phyloP scores from a whole-genome alignment of 2,329 filamentous ascomycete genomes.

The Mollisia scopiformis region DNA sequence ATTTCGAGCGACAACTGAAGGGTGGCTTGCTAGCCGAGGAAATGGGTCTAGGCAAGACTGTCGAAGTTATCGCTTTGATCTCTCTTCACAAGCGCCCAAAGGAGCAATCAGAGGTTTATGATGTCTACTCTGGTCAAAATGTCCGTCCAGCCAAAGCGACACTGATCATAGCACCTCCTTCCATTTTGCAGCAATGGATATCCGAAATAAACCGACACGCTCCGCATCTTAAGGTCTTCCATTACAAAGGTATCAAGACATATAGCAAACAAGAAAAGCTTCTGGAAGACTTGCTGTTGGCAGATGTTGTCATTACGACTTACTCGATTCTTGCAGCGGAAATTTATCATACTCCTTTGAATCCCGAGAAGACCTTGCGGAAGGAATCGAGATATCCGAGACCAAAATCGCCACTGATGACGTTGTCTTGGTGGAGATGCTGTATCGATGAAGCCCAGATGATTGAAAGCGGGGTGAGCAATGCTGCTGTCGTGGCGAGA shows the following conservation, averaged over 20 bases:
- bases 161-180: constrained; percentile 61
- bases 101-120: constrained; percentile 26
- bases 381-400: constrained; percentile 65
- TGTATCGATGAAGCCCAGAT: constrained; percentile 84
- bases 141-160: constrained; percentile 57
- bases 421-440: constrained; percentile 84
- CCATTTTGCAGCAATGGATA: constrained; percentile 63
- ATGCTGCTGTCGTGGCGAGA: constrained; percentile 79
- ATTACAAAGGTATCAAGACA: constrained; percentile 54
- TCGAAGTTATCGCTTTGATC: constrained; percentile 75
- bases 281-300: constrained; percentile 48
- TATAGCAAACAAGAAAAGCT: constrained; percentile 39
- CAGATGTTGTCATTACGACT: constrained; percentile 66
- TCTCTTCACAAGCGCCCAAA: constrained; percentile 56
- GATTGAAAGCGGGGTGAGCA: constrained; percentile 86
- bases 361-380: constrained; percentile 70
- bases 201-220: constrained; percentile 62
- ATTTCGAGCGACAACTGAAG: constrained; percentile 45
- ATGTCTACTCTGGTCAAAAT: constrained; percentile 45
- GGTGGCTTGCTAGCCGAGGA: constrained; percentile 69
- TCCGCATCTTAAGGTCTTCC: constrained; percentile 56
- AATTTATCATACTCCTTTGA: constrained; percentile 73
- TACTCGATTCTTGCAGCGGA: constrained; percentile 77
- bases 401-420: constrained; percentile 74
- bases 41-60: constrained; percentile 82